phyloP scores from a whole-genome alignment of 768 basidiomycete species.

The Daedalea quercina region DNA sequence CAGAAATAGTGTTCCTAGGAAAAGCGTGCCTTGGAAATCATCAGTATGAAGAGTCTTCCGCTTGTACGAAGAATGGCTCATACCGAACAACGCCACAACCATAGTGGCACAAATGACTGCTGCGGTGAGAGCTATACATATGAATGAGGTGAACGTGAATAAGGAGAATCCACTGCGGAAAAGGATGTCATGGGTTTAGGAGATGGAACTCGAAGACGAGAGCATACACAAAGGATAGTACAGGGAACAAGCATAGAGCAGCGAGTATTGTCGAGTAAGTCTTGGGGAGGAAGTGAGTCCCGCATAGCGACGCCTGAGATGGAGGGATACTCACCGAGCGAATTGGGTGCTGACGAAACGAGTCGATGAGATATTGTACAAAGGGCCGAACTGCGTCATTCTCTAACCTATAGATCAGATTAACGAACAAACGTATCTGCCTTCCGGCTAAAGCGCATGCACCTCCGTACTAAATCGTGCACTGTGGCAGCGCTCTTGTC shows the following conservation, averaged over 20 bases:
- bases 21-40: neutral
- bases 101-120: neutral
- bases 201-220: neutral
- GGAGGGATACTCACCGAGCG: neutral
- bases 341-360: neutral
- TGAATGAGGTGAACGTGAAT: neutral
- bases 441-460: neutral
- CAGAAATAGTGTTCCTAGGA: neutral
- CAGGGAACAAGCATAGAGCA: neutral
- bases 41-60: neutral
- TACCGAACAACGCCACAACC: neutral
- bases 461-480: neutral
- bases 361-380: neutral
- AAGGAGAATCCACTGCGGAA: neutral
- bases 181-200: neutral
- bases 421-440: neutral
- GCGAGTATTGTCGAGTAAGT: neutral
- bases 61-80: neutral
- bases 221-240: neutral
- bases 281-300: neutral
- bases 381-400: neutral
- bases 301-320: neutral
- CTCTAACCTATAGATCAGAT: neutral
- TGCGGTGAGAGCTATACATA: neutral
- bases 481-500: neutral